Evolutionary conservation across 768 basidiomycete genomes (phyloP).

Genomic region (Fomitopsis pulvina): DNA sequence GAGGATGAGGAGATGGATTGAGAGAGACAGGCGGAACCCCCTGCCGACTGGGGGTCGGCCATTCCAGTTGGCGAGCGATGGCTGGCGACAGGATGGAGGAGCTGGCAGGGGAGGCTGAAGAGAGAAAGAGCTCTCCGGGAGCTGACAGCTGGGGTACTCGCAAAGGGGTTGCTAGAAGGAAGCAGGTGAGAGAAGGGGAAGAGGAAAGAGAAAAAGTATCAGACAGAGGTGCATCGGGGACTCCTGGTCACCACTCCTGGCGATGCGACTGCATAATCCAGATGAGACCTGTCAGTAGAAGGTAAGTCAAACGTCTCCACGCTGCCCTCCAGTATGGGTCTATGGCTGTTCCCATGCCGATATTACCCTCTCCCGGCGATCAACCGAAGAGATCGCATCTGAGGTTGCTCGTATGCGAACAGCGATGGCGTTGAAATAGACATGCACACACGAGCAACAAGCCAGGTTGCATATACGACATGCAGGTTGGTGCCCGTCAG

Average conservation of each 20-base stretch:
- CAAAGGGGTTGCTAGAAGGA: not conserved
- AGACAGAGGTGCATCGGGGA: not conserved
- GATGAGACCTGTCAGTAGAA: too few relatives aligned
- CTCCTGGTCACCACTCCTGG: not conserved
- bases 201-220: not conserved
- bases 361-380: too few relatives aligned
- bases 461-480: too few relatives aligned
- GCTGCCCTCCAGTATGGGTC: too few relatives aligned
- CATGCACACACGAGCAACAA: too few relatives aligned
- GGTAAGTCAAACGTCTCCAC: too few relatives aligned
- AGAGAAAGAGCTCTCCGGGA: conserved; percentile 2
- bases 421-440: too few relatives aligned
- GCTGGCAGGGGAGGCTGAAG: not conserved
- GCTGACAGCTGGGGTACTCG: not conserved
- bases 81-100: not conserved
- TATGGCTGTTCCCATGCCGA: too few relatives aligned
- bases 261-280: not conserved
- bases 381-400: too few relatives aligned
- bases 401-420: too few relatives aligned
- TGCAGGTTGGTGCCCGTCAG: too few relatives aligned
- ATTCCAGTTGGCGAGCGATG: not conserved
- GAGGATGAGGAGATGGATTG: not conserved
- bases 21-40: not conserved
- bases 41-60: not conserved
- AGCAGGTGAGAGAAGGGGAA: not conserved